These are phyloP conservation scores for Starmera caribaea DNA, from an alignment of 805 yeast genomes.

Conservation along the genomic window DNA sequence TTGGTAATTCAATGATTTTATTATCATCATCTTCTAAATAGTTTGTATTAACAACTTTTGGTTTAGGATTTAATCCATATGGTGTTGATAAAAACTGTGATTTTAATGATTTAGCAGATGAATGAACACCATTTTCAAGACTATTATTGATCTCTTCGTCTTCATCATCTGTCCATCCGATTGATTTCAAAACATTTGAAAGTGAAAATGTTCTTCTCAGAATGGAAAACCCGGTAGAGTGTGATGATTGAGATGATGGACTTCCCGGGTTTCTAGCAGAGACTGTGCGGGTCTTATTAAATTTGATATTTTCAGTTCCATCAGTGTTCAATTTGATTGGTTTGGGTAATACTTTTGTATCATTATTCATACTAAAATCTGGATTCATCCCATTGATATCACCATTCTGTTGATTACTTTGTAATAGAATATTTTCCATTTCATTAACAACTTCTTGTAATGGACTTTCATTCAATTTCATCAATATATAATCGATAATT, in stretches of 20 bases:
- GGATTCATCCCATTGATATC: conserved; percentile 5
- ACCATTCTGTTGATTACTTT: conserved; percentile 26
- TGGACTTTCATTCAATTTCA: conserved; percentile 43
- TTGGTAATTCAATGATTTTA: conserved; percentile 32
- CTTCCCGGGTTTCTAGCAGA: conserved; percentile 5
- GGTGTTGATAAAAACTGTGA: conserved; percentile 11
- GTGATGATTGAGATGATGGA: background rate
- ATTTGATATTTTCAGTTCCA: background rate
- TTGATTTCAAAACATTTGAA: conserved; percentile 18
- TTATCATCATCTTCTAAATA: conserved; percentile 11
- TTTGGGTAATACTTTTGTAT: conserved; percentile 28
- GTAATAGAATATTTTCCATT: conserved; percentile 54
- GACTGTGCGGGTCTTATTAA: conserved; percentile 7
- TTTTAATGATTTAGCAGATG: background rate
- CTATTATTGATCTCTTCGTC: conserved; percentile 8
- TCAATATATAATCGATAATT: conserved; percentile 63
- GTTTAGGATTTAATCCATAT: conserved; percentile 38
- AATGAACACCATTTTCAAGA: background rate
- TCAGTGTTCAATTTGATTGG: conserved; percentile 18
- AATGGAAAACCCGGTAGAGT: conserved; percentile 7
- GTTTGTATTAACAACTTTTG: conserved; percentile 48
- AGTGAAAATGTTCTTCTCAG: conserved; percentile 19
- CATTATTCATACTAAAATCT: conserved; percentile 1
- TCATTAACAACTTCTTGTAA: conserved; percentile 56
- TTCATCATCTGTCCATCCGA: conserved; percentile 18